Percentiles rank a stretch among this genome's conserved stretches.
Evolutionary conservation across 257 asterid species (phyloP).

Genomic region (Rauvolfia tetraphylla): DNA sequence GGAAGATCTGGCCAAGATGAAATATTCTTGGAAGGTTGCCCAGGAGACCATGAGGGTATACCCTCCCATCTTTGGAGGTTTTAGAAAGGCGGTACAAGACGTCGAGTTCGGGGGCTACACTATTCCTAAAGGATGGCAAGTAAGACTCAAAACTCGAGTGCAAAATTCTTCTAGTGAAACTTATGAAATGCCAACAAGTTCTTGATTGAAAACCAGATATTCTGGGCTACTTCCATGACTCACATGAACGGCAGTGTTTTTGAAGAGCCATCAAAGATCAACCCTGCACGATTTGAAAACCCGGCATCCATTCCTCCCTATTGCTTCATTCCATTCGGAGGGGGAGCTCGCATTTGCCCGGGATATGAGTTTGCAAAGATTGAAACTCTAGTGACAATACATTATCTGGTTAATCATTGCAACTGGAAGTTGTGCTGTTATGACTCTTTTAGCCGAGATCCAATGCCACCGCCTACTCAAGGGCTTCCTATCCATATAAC

Average conservation of each 20-base stretch:
- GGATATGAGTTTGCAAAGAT: slow-evolving; percentile 73
- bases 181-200: neutral
- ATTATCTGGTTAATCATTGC: slow-evolving; percentile 47
- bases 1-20: slow-evolving; percentile 73
- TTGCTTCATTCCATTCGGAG: slow-evolving; percentile 62
- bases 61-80: slow-evolving; percentile 72
- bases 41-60: slow-evolving; percentile 57
- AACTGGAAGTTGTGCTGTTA: slow-evolving; percentile 56
- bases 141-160: slow-evolving; percentile 28
- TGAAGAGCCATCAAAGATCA: slow-evolving; percentile 51
- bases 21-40: slow-evolving; percentile 72
- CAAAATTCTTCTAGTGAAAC: neutral
- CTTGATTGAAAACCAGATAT: slow-evolving; percentile 32
- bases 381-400: slow-evolving; percentile 52
- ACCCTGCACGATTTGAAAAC: slow-evolving; percentile 51
- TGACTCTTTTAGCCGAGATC: slow-evolving; percentile 44
- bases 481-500: slow-evolving; percentile 51
- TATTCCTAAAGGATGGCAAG: slow-evolving; percentile 83
- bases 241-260: slow-evolving; percentile 57
- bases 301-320: slow-evolving; percentile 55
- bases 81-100: slow-evolving; percentile 50
- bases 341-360: slow-evolving; percentile 71
- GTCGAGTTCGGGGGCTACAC: slow-evolving; percentile 53
- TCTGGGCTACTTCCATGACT: slow-evolving; percentile 62
- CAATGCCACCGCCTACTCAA: slow-evolving; percentile 55